Evolutionary conservation across 805 yeast species (phyloP).

Genomic region (Ogataea degrootiae): DNA sequence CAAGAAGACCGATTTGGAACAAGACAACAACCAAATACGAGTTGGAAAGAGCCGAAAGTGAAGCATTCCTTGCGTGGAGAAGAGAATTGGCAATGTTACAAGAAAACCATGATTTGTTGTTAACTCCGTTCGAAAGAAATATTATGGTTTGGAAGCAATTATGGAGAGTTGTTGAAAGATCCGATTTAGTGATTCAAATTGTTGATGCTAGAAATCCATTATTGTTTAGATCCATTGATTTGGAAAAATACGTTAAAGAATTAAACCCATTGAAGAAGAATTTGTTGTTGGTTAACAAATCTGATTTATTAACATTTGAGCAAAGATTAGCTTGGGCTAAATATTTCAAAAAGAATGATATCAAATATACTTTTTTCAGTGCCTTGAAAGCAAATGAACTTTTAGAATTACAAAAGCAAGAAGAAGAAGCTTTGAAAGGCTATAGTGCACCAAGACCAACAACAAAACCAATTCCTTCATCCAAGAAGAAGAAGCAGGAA

Average conservation of each 20-base stretch:
- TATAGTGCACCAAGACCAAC: constrained; percentile 1
- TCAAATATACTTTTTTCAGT: constrained; percentile 86
- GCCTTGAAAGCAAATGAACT: constrained; percentile 80
- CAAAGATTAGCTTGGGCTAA: constrained; percentile 88
- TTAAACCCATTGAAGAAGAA: constrained; percentile 72
- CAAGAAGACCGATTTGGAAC: constrained; percentile 89
- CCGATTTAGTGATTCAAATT: constrained; percentile 91
- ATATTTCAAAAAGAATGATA: constrained; percentile 63
- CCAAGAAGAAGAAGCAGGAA: neutral
- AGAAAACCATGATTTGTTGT: constrained; percentile 74
- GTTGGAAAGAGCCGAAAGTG: constrained; percentile 82
- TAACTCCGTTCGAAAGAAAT: constrained; percentile 96
- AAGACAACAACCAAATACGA: constrained; percentile 64
- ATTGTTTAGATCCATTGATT: constrained; percentile 81
- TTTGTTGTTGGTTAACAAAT: constrained; percentile 83
- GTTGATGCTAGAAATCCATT: constrained; percentile 96
- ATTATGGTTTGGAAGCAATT: constrained; percentile 97
- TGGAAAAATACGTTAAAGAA: constrained; percentile 75
- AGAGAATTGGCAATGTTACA: constrained; percentile 80
- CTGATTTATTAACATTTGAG: constrained; percentile 73
- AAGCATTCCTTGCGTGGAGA: constrained; percentile 93
- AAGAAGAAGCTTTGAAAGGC: constrained; percentile 27
- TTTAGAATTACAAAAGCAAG: constrained; percentile 57
- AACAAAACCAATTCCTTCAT: constrained; percentile 1
- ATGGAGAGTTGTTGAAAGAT: constrained; percentile 96